phyloP scores from a whole-genome alignment of 2,329 filamentous ascomycete species.

The Curvularia lunata region DNA sequence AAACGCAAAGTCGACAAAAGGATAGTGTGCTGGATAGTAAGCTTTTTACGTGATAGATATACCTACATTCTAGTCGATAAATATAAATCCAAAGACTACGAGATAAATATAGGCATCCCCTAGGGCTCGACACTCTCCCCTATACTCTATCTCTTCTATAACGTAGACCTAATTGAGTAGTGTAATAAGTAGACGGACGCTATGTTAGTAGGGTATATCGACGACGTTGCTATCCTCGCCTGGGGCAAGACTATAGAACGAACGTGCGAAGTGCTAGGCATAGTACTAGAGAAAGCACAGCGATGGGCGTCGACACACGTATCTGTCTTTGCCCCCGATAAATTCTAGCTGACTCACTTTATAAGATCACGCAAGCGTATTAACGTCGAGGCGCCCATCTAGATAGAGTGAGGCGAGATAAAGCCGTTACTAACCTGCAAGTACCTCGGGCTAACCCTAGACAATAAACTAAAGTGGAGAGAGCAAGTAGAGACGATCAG shows the following conservation, averaged over 20 bases:
- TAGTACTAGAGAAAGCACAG: constrained; percentile 21
- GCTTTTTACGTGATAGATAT: constrained; percentile 24
- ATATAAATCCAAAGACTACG: constrained; percentile 17
- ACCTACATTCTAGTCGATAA: constrained; percentile 23
- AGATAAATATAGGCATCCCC: constrained; percentile 34
- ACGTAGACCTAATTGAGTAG: constrained; percentile 36
- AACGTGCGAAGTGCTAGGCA: constrained; percentile 25
- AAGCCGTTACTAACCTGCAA: constrained; percentile 15
- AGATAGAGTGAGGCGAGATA: constrained; percentile 27
- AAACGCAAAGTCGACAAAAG: constrained; percentile 21
- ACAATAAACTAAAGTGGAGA: constrained; percentile 22
- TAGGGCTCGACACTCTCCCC: constrained; percentile 40
- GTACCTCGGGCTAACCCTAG: constrained; percentile 29
- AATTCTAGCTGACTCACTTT: constrained; percentile 41
- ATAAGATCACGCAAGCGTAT: constrained; percentile 25
- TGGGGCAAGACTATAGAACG: constrained; percentile 23
- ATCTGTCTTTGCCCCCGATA: constrained; percentile 37
- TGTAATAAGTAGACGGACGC: constrained; percentile 19
- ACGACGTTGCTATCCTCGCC: constrained; percentile 31
- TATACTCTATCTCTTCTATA: constrained; percentile 46
- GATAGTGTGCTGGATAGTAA: constrained; percentile 25
- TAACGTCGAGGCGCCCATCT: constrained; percentile 11
- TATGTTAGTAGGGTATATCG: constrained; percentile 29
- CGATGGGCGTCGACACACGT: constrained; percentile 32
- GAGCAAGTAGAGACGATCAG: constrained; percentile 20